Base-by-base conservation (phyloP, 805 yeast species). In the Vanderwaltozyma tropicalis region DNA sequence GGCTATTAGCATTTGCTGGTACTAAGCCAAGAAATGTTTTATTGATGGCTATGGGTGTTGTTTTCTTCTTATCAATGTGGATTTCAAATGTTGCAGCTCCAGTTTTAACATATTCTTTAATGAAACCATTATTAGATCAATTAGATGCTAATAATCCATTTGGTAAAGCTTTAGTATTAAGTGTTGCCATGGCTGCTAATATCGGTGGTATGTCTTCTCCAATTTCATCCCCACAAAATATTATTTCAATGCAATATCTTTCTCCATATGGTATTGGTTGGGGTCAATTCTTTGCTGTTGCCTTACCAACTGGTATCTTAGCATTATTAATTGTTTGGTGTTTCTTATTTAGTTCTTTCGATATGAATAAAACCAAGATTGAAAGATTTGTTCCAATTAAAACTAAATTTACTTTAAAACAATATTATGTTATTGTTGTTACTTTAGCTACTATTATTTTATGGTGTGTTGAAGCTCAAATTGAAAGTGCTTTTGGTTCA, bases 121-220 rank as follows among this genome's bases (percentile, higher is more conserved):
- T 87, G 40, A 88, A 83, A 57, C 96, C 96, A 2, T 68, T 89
- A 18, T 64, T 89, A 45, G 73, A 94, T 48, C 79, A 89, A 1
- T 62, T 87, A 31, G 84, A 88, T 12, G 73, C 78, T 16, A 77
- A 75, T 22, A 75, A 87, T n/a, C 79, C 80, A 12, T 83, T 87
- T 51, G 84, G 86, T 4, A 78, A 84, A 55, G 86, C 95, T 0
- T 67, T 89, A 46, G 78, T 89, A 34, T 66, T 89, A 39, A 96
- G 96, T 38, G 82, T 89, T 46, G 96, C 97, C 0, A 67, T 89
- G 35, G 83, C 96, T 3, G 84, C 95, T 19, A 84, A 89, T 56
- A 68, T 89, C 39, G 96, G 95, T 18, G 97, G 97, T 53, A 86
- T 88, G 94, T 80, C 95, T 0, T 85, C 95, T 15, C 97, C 97